A percentile compares a stretch with the other conserved stretches of the same genome.
Conservation (phyloP, 148 eudicot genomes). For the Rhododendron molle region DNA sequence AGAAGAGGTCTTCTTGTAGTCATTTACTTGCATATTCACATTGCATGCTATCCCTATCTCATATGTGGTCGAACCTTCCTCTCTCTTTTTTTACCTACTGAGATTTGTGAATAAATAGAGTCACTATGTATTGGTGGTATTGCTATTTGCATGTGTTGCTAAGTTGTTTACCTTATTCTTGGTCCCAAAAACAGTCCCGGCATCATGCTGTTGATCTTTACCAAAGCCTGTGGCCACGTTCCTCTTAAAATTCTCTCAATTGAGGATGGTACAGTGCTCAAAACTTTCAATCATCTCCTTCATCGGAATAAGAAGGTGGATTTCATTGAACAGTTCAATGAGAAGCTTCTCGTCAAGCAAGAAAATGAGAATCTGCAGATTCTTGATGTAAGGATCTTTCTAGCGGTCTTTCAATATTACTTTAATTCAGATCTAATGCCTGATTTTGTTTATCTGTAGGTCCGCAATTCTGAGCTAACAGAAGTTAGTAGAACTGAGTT, state of each 20-base stretch:
- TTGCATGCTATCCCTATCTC: background rate
- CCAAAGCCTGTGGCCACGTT: conserved; percentile 66
- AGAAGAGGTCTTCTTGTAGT: background rate
- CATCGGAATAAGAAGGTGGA: conserved; percentile 95
- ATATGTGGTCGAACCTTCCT: background rate
- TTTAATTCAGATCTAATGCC: background rate
- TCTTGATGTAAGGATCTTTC: conserved; percentile 62
- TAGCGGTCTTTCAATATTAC: background rate
- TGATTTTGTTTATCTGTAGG: conserved; percentile 40
- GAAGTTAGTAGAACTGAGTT: conserved; percentile 91
- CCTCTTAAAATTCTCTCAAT: conserved; percentile 93
- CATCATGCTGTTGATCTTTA: conserved; percentile 86
- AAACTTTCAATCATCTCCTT: conserved; percentile 86
- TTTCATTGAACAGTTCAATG: conserved; percentile 96
- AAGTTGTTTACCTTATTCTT: background rate
- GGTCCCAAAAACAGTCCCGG: conserved; percentile 64
- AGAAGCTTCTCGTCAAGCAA: conserved; percentile 97
- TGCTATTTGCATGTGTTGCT: background rate
- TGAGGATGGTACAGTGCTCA: conserved; percentile 96
- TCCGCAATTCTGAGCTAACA: conserved; percentile 67
- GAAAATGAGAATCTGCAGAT: conserved; percentile 96
- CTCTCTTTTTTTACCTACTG: background rate
- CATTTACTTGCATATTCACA: background rate
- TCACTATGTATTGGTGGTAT: background rate
- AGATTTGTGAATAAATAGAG: background rate